Evolutionary conservation across 1,284 basidiomycete species (phyloP).

Genomic region (Cutaneotrichosporon sp.): DNA sequence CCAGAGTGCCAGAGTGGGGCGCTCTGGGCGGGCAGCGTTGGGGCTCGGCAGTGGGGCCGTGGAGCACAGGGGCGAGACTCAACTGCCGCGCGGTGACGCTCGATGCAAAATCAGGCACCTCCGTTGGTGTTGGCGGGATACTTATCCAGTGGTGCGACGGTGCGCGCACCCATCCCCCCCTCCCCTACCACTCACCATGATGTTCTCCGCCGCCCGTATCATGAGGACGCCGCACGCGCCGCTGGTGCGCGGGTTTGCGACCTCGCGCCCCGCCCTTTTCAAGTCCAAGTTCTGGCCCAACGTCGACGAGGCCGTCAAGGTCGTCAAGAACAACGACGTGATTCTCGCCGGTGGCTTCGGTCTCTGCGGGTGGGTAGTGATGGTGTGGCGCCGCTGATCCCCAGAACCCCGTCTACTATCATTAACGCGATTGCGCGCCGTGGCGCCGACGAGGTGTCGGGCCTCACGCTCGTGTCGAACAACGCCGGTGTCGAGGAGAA

Average conservation of each 20-base stretch:
- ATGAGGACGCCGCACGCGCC: conserved; percentile 4
- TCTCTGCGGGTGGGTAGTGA: conserved; percentile 20
- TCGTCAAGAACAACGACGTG: conserved; percentile 52
- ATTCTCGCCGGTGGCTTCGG: conserved; percentile 28
- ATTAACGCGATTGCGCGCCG: conserved; percentile 23
- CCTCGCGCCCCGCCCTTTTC: neutral
- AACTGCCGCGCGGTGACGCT: too few species aligned
- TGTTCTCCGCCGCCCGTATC: conserved; percentile 1
- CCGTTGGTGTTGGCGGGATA: neutral
- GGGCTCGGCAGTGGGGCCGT: neutral
- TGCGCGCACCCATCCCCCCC: neutral
- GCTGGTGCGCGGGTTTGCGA: conserved; percentile 15
- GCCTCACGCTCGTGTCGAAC: conserved; percentile 22
- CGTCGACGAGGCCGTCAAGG: conserved; percentile 19
- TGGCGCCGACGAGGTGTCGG: conserved; percentile 11
- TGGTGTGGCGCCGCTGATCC: neutral
- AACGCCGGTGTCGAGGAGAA: conserved; percentile 27
- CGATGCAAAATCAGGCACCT: neutral
- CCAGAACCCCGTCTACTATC: conserved; percentile 21
- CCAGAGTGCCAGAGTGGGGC: too few species aligned
- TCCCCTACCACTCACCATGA: neutral
- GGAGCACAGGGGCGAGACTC: neutral
- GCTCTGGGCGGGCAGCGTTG: neutral
- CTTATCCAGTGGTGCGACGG: neutral
- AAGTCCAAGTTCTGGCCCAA: conserved; percentile 17